Evolutionary conservation across 2,329 filamentous ascomycete genomes (phyloP), one percentile per base, ranked within the genome.

Genomic region (Aspergillus pseudoviridinutans): DNA sequence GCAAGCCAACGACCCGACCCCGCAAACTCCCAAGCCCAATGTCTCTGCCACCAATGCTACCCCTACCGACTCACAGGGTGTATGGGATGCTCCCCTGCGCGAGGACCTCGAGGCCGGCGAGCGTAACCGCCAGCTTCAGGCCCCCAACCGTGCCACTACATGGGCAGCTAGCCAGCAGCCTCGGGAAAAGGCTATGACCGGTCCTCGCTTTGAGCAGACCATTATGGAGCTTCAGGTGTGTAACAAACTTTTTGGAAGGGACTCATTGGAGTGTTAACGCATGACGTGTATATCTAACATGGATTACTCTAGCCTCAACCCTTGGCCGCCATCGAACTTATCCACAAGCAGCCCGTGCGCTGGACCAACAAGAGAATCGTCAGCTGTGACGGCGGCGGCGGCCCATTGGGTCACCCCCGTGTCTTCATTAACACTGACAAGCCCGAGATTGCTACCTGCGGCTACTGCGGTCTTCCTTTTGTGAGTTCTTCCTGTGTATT

Each of bases 381-480:
- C 53, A 87, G 87, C 49, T 99, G 94, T 74, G 92, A 97, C 70
- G 94, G 94, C 58, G 94, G 93, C 58, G 92, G 92, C 65, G 94
- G 93, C 49, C 88, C 92, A 32, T 80, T 90, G 55, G 94, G 94
- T 47, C 94, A 99, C 76, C 94, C 94, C 51, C 85, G 86, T 71
- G 89, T 99, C 78, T 99, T 92, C 76, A 99, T 99, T 84, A 99
- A 99, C 79, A 88, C 90, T 65, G 94, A 99, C 79, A 97, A 97
- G 83, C 90, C 94, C 47, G 87, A 97, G 81, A 96, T 99, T 85
- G 86, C 76, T 81, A 82, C 73, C 56, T 99, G 94, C 82, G 88
- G 84, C 71, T 99, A 99, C 81, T 99, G 94, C 74, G 94, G 94
- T 54, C 75, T 94, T 65, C 94, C 94, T 67, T 99, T 87, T 74